These are phyloP conservation scores for Mortierella sp. DNA, from an alignment of 371 early-diverging fungal species.

Conservation along the genomic window DNA sequence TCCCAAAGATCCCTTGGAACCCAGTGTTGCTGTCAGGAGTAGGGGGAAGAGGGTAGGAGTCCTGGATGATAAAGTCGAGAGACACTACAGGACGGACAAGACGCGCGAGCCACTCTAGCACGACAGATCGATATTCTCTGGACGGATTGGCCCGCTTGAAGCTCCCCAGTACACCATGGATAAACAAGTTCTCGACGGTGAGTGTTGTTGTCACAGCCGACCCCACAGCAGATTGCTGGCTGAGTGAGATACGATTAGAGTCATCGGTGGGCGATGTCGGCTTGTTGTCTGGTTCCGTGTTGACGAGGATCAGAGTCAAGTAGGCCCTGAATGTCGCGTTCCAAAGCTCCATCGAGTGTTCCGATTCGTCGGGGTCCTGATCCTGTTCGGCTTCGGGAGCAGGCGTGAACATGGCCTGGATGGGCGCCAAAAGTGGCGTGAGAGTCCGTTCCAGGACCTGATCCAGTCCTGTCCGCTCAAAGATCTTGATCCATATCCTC, in stretches of 20 bases:
- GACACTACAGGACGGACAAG: constrained; percentile 31
- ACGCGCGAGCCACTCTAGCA: constrained; percentile 33
- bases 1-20: constrained; percentile 35
- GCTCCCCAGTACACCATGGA: constrained; percentile 35
- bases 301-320: constrained; percentile 42
- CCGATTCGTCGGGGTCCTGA: constrained; percentile 14
- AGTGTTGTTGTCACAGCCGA: not conserved
- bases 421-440: constrained; percentile 34
- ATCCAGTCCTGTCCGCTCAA: constrained; percentile 49
- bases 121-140: constrained; percentile 26
- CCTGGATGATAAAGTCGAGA: constrained; percentile 12
- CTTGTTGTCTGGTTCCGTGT: constrained; percentile 24
- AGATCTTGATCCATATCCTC: constrained; percentile 56
- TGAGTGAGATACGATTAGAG: not conserved
- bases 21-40: no score
- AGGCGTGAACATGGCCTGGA: constrained; percentile 10
- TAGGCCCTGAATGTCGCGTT: constrained; percentile 44
- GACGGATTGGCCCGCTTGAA: constrained; percentile 31
- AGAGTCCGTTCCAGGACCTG: constrained; percentile 41
- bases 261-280: constrained; percentile 10
- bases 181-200: constrained; percentile 41
- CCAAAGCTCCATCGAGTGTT: constrained; percentile 14
- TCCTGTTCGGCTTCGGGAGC: not conserved
- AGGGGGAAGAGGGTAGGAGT: not conserved
- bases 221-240: not conserved